Percentiles rank a stretch among this genome's conserved stretches.
Conservation (phyloP, 2,329 filamentous ascomycete genomes). For the Aureobasidium sp. region DNA sequence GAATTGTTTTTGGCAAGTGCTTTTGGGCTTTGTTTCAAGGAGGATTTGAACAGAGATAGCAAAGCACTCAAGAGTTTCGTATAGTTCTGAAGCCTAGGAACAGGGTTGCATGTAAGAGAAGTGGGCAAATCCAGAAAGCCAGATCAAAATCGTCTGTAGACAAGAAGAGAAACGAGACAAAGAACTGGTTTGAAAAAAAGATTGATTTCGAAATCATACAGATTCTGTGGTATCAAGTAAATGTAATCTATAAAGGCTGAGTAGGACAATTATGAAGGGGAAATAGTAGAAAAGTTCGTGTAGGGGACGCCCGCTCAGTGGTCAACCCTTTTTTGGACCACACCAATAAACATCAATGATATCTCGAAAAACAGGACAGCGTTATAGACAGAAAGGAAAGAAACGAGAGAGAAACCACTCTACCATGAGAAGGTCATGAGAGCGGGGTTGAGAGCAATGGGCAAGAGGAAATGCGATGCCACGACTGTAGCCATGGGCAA, state of each 20-base stretch:
- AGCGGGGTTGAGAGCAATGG: slow-evolving; percentile 67
- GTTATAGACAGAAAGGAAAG: background rate
- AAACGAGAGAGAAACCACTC: background rate
- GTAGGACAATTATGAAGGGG: background rate
- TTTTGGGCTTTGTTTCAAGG: background rate
- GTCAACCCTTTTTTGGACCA: background rate
- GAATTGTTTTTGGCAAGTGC: background rate
- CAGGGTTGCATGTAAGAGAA: background rate
- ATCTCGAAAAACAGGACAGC: background rate
- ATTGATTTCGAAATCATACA: background rate
- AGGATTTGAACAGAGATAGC: background rate
- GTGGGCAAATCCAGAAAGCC: background rate
- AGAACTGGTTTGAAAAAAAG: background rate
- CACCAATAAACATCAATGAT: background rate
- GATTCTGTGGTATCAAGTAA: background rate
- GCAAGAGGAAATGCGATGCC: slow-evolving; percentile 59
- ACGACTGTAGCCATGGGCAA: slow-evolving; percentile 66
- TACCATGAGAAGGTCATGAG: slow-evolving; percentile 74
- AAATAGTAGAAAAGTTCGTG: background rate
- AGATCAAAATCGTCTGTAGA: background rate
- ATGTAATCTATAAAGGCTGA: background rate
- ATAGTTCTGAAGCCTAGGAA: background rate
- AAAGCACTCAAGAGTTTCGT: background rate
- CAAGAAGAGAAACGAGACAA: no score
- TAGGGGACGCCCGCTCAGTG: background rate